phyloP scores from a whole-genome alignment of 169 alveolate genomes.

The Plasmodium gallinaceum region DNA sequence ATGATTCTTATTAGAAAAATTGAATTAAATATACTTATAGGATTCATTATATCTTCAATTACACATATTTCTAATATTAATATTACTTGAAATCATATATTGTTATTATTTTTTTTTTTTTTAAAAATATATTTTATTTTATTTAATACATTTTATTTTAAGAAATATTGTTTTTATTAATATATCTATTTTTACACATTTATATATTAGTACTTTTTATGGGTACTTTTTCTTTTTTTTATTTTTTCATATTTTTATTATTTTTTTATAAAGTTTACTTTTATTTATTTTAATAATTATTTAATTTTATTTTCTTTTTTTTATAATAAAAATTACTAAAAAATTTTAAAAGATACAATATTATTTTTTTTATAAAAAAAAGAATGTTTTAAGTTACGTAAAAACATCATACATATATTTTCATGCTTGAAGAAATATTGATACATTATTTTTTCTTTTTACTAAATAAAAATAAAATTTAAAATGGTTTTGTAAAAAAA shows the following conservation, averaged over 20 bases:
- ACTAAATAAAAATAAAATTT: too few species aligned
- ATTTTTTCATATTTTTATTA: background rate
- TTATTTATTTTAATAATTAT: background rate
- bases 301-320: background rate
- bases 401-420: background rate
- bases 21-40: conserved; percentile 2
- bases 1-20: conserved; percentile 2
- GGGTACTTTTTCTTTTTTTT: too few species aligned
- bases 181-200: background rate
- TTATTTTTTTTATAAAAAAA: too few species aligned
- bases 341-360: too few species aligned
- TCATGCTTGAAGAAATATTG: too few species aligned
- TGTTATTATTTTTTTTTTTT: too few species aligned
- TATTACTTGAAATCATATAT: background rate
- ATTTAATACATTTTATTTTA: conserved; percentile 4
- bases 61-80: background rate
- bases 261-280: background rate
- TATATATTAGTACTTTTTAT: too few species aligned
- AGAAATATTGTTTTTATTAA: too few species aligned
- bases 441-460: too few species aligned
- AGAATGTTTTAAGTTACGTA: too few species aligned
- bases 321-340: too few species aligned
- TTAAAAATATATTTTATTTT: background rate
- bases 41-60: conserved; percentile 8
- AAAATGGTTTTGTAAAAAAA: background rate